phyloP scores from a whole-genome alignment of 345 rosid genomes.

The Jatropha curcas region DNA sequence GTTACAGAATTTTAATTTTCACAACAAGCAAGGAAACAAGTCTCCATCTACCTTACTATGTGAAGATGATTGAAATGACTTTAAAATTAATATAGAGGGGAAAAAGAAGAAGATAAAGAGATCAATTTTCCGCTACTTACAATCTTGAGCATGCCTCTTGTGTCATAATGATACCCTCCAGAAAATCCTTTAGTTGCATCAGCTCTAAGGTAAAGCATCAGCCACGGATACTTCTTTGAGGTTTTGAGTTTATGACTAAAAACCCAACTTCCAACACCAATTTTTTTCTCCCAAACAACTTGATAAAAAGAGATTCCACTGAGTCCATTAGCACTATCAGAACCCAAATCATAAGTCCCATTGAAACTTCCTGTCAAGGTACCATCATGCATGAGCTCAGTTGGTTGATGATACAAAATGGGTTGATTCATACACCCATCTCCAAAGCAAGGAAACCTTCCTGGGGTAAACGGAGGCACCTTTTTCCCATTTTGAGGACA shows the following conservation, averaged over 20 bases:
- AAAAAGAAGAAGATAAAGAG: neutral
- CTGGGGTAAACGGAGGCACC: conserved; percentile 18
- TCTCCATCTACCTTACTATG: conserved; percentile 2
- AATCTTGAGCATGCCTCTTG: conserved; percentile 36
- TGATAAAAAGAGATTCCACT: conserved; percentile 28
- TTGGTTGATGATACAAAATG: conserved; percentile 22
- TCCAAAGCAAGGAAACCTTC: conserved; percentile 38
- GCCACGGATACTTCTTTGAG: conserved; percentile 39
- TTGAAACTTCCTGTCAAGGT: conserved; percentile 28
- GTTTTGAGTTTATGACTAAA: conserved; percentile 35
- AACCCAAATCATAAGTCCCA: conserved; percentile 30
- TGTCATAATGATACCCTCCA: conserved; percentile 38
- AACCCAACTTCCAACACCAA: conserved; percentile 25
- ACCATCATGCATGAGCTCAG: conserved; percentile 22
- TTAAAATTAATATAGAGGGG: neutral
- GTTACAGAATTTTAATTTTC: neutral
- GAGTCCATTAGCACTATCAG: conserved; percentile 12
- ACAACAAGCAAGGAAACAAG: conserved; percentile 13
- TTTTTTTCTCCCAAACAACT: conserved; percentile 30
- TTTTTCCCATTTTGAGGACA: conserved; percentile 34
- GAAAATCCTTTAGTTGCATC: conserved; percentile 34
- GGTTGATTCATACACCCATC: conserved; percentile 38
- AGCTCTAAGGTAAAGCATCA: conserved; percentile 40
- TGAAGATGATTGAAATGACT: neutral
- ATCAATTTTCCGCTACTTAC: conserved; percentile 17